Conservation (phyloP, 2,329 filamentous ascomycete genomes). For the Pseudocercospora eumusae region DNA sequence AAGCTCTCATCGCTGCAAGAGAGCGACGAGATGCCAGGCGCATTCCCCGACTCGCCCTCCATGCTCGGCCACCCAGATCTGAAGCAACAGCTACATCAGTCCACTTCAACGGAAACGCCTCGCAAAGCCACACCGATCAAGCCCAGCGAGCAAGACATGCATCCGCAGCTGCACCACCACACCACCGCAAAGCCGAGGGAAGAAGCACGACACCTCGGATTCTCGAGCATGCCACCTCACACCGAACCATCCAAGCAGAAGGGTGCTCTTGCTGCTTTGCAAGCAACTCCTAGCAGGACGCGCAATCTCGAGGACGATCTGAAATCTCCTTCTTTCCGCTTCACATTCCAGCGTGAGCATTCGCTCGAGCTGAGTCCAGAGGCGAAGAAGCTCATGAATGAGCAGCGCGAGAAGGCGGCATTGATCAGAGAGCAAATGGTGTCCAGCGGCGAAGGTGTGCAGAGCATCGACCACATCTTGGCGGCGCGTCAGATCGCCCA, state of each 20-base stretch:
- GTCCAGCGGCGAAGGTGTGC: slow-evolving; percentile 59
- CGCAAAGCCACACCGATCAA: slow-evolving; percentile 65
- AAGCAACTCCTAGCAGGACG: slow-evolving; percentile 62
- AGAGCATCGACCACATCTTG: slow-evolving; percentile 43
- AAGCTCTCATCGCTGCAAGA: slow-evolving; percentile 52
- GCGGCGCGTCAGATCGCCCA: slow-evolving; percentile 71
- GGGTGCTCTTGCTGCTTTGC: slow-evolving; percentile 47
- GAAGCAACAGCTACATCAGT: slow-evolving; percentile 26
- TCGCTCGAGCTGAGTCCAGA: slow-evolving; percentile 62
- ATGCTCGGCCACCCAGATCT: slow-evolving; percentile 22
- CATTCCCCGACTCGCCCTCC: slow-evolving; percentile 36
- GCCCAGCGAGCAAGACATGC: slow-evolving; percentile 80
- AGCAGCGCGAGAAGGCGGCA: slow-evolving; percentile 70
- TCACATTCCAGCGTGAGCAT: slow-evolving; percentile 59
- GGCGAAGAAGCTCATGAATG: slow-evolving; percentile 62
- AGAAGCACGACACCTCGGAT: slow-evolving; percentile 78
- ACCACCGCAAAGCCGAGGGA: slow-evolving; percentile 75
- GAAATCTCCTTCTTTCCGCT: slow-evolving; percentile 65
- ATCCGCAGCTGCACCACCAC: slow-evolving; percentile 77
- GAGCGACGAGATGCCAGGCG: slow-evolving; percentile 44
- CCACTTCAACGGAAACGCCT: slow-evolving; percentile 53
- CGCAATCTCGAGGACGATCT: slow-evolving; percentile 39
- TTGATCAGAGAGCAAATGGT: slow-evolving; percentile 69
- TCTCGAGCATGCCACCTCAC: slow-evolving; percentile 69
- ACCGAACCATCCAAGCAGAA: slow-evolving; percentile 50